Evolutionary conservation across 75 land plant species (phyloP).

Genomic region (Pseudotsuga menziesii): DNA sequence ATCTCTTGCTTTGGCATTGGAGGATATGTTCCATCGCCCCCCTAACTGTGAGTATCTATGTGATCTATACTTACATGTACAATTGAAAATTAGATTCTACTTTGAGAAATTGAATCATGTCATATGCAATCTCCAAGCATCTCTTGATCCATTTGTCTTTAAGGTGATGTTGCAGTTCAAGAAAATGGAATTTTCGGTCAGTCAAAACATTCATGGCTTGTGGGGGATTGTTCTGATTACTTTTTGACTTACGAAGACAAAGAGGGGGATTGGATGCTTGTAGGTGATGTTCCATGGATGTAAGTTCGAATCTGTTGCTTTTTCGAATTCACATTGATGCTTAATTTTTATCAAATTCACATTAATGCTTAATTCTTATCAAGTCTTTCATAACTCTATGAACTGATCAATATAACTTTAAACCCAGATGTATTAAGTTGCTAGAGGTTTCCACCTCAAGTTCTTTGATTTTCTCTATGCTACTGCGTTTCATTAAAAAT

Average conservation of each 20-base stretch:
- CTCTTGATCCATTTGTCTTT: neutral
- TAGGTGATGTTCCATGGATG: slow-evolving; percentile 57
- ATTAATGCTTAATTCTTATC: neutral
- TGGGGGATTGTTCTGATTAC: slow-evolving; percentile 13
- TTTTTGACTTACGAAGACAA: slow-evolving; percentile 47
- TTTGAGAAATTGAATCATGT: neutral
- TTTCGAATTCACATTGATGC: neutral
- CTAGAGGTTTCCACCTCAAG: too few species aligned
- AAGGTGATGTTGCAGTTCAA: slow-evolving; percentile 1
- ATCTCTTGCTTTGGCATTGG: slow-evolving; percentile 20
- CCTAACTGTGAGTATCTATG: slow-evolving; percentile 12
- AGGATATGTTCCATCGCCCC: slow-evolving; percentile 24
- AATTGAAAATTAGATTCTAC: neutral
- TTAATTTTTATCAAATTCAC: neutral
- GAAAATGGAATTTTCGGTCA: neutral
- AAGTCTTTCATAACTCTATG: neutral
- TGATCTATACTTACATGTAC: neutral
- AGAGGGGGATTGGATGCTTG: slow-evolving; percentile 50
- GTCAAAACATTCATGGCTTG: neutral
- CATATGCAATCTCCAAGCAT: neutral
- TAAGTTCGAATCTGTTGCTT: slow-evolving; percentile 9
- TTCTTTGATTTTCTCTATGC: too few species aligned
- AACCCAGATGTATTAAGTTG: too few species aligned
- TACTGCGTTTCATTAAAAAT: too few species aligned
- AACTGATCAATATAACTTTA: too few species aligned